Base-by-base conservation (phyloP, 2,329 filamentous ascomycete species). In the Fusarium avenaceum region DNA sequence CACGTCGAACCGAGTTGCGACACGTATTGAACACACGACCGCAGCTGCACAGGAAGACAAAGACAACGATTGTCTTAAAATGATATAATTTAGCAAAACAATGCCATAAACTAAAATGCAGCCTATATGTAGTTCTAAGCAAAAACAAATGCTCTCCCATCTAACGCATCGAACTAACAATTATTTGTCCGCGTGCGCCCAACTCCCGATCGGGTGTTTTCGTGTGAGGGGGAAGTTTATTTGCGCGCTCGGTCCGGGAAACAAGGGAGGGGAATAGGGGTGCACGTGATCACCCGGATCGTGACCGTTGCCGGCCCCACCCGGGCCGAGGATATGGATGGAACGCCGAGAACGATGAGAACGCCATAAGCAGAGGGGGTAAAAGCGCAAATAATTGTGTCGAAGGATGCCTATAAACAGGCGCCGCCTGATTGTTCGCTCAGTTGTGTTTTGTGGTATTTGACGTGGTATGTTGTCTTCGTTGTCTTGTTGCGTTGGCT, bases 211-310 rank as follows among this genome's bases (percentile, higher is more conserved):
- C 62, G 66, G 66, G 57, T 52, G 35, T 62, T 58, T 51, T 57
- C 35, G 35, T 38, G 35, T 38, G 51, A 45, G 22, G 40, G 15
- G 32, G 22, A 48, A 46, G 19, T 46, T 19, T 30, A 14, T 47
- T 30, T 30, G 28, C 43, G 24, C 39, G 30, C 48, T 35, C 60
- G 48, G 35, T 38, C 35, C 35, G 43, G 30, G 13, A 33, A 15
- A 33, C 30, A 33, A 19, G 22, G 22, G 44, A 50, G 24, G 32
- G 44, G 32, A 13, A 39, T 14, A 42, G 47, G 63, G 55, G 46
- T 57, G 20, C 65, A 69, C 65, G 65, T 69, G 65, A 69, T 44
- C 39, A 68, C 59, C 64, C 54, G 64, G 59, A 56, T 55, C 53
- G 50, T 55, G 54, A 68, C 56, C 60, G 56, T 39, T 39, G n/a